phyloP scores from a whole-genome alignment of 345 rosid genomes.

The Luvunga scandens region DNA sequence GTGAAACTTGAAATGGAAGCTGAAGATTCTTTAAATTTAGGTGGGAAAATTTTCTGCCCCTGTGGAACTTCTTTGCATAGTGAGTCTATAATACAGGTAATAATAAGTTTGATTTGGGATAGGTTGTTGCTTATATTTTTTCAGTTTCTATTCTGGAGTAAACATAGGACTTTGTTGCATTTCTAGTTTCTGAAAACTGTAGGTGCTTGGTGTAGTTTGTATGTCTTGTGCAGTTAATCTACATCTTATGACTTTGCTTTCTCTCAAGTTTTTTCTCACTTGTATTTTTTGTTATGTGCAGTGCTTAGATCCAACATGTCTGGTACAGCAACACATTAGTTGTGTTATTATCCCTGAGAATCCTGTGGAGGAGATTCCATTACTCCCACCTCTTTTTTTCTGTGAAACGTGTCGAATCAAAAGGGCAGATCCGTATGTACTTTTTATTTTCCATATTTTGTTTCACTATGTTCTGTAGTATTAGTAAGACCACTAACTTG shows the following conservation, averaged over 20 bases:
- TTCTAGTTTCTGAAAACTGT: background rate
- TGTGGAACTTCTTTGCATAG: conserved; percentile 27
- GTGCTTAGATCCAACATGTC: conserved; percentile 37
- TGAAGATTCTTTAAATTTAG: conserved; percentile 12
- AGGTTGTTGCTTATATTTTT: background rate
- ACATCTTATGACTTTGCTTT: background rate
- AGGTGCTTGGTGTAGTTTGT: background rate
- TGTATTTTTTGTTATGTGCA: conserved; percentile 20
- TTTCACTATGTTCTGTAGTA: background rate
- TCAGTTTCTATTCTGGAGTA: background rate
- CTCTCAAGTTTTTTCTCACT: background rate
- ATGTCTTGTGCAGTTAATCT: background rate
- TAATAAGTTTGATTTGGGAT: background rate
- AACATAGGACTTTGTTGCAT: background rate
- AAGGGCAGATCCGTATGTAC: conserved; percentile 46
- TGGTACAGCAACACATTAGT: conserved; percentile 34
- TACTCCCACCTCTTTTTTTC: conserved; percentile 21
- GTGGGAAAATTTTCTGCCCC: conserved; percentile 27
- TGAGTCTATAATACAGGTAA: conserved; percentile 34
- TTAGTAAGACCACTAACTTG: background rate
- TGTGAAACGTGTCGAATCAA: conserved; percentile 40
- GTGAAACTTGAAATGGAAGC: conserved; percentile 18
- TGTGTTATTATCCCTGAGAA: conserved; percentile 35
- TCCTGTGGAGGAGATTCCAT: conserved; percentile 20
- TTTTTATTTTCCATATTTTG: background rate